Evolutionary conservation across 2,329 filamentous ascomycete genomes (phyloP), one percentile per base, ranked within the genome.

Genomic region (Ophiostoma tasmaniense): DNA sequence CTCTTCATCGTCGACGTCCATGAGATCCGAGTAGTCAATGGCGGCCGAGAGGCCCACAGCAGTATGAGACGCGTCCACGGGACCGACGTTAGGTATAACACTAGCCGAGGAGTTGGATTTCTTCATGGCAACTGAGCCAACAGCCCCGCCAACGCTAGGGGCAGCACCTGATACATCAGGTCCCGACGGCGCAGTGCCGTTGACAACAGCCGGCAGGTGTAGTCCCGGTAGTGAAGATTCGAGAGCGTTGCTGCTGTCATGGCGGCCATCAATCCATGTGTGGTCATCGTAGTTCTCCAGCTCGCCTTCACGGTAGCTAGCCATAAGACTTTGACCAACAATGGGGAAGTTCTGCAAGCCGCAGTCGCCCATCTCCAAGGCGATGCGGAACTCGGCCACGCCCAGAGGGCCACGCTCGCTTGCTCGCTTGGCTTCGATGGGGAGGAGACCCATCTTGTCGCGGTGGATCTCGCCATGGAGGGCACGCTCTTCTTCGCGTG

Each of bases 271-370:
- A 30, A 85, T 73, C 76, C 81, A 87, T 0, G 84, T 84, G 73
- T 88, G 87, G 73, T 88, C 85, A 62, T 85, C 78, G 81, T 85
- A 88, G 69, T 85, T 82, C 73, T 92, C 90, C 17, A 92, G 81
- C 76, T 93, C 90, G 68, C 90, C 89, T 75, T 95, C 92, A 39
- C 90, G 83, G 75, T 91, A 93, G 6, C 85, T 85, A 71, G 88
- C 86, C 74, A 89, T 81, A 64, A 97, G 87, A 68, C 87, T 84
- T 59, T 90, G 88, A 35, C 87, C 85, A 50, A 96, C 81, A 30
- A 92, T 83, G 0, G 91, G 92, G 79, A 95, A 93, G 71, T 91
- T 88, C 11, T 88, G 87, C 72, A 96, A 83, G 70, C 91, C 89
- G 33, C 85, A 87, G 68, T 95, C 91, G 14, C 90, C 88, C 72